Evolutionary conservation across 1,284 basidiomycete genomes (phyloP).

Genomic region (Naganishia albida): DNA sequence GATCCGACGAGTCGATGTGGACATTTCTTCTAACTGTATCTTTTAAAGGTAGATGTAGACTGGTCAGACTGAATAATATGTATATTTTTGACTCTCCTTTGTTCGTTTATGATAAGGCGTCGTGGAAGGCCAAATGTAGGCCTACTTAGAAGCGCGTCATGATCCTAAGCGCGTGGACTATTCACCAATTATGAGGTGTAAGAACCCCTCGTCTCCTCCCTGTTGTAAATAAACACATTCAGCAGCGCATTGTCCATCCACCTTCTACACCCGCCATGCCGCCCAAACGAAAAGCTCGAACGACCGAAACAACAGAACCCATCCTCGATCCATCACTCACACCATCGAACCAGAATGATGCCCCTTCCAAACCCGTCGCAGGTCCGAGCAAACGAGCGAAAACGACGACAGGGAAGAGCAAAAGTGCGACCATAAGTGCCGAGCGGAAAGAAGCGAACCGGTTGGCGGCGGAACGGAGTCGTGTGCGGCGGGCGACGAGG

Average conservation of each 20-base stretch:
- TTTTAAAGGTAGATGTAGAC: too few species aligned
- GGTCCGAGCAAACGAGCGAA: constrained; percentile 24
- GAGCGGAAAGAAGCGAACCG: constrained; percentile 51
- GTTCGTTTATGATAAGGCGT: too few species aligned
- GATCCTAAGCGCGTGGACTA: neutral
- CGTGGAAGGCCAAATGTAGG: too few species aligned
- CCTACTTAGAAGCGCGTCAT: too few species aligned
- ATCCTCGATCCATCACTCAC: constrained; percentile 2
- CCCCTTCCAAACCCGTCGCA: neutral
- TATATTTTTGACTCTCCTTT: too few species aligned
- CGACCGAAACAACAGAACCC: neutral
- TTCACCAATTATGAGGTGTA: constrained; percentile 14
- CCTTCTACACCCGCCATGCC: constrained; percentile 1
- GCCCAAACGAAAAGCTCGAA: constrained; percentile 8
- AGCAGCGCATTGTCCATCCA: neutral
- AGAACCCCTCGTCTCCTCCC: constrained; percentile 5
- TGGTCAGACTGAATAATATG: too few species aligned
- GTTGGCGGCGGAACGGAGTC: constrained; percentile 50
- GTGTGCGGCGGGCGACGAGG: constrained; percentile 46
- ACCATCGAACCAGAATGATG: neutral
- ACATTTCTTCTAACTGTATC: too few species aligned
- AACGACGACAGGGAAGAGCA: constrained; percentile 10
- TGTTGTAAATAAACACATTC: constrained; percentile 10
- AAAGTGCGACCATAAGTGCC: constrained; percentile 20
- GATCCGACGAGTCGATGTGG: too few species aligned